Evolutionary conservation across 2,329 filamentous ascomycete species (phyloP).

Genomic region (Diaporthe longicolla): DNA sequence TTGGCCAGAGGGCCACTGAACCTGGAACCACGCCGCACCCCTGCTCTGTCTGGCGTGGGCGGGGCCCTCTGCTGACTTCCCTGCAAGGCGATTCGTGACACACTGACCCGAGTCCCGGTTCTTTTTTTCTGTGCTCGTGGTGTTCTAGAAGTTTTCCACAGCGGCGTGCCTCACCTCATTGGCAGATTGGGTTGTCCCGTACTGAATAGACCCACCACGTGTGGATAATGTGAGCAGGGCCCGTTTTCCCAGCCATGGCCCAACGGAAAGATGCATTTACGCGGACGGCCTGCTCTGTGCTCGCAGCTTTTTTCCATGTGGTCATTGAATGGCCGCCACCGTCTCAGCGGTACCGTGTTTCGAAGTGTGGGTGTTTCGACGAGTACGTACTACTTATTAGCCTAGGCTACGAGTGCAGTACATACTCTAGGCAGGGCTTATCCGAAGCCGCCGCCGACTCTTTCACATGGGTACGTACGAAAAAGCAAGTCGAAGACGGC

Average conservation of each 20-base stretch:
- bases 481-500: constrained; percentile 14
- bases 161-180: background rate
- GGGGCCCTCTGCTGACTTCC: constrained; percentile 34
- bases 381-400: background rate
- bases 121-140: constrained; percentile 19
- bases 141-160: constrained; percentile 34
- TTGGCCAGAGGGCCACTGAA: constrained; percentile 11
- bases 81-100: constrained; percentile 40
- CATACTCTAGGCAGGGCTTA: background rate
- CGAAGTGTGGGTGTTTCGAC: background rate
- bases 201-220: background rate
- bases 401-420: background rate
- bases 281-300: background rate
- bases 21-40: constrained; percentile 35
- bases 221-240: constrained; percentile 4
- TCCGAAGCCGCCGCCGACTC: constrained; percentile 28
- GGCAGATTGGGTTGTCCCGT: background rate
- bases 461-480: constrained; percentile 9
- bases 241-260: constrained; percentile 5
- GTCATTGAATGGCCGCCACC: background rate
- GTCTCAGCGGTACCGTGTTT: constrained; percentile 12
- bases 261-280: background rate
- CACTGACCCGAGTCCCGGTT: constrained; percentile 28
- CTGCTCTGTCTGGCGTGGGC: constrained; percentile 23
- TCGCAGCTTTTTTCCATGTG: background rate